Base-by-base conservation (phyloP, 139 green algal genomes). In the Deuterostichococcus epilithicus region DNA sequence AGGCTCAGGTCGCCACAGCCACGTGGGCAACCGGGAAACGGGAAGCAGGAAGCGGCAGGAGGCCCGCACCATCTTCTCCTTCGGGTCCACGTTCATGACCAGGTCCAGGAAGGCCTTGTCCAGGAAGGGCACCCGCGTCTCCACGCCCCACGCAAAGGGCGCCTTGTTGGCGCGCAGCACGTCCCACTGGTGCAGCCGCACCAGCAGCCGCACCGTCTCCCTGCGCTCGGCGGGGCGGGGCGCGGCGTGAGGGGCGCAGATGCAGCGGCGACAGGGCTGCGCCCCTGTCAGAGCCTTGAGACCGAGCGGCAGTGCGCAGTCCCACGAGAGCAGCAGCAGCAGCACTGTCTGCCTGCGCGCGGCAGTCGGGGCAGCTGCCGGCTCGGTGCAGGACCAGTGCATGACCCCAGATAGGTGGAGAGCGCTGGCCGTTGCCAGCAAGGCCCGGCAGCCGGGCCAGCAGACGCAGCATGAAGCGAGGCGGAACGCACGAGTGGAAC, bases 131-230 rank as follows among this genome's bases (percentile, higher is more conserved):
- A 98, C 94, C 44, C 94, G 80, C 58, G 92, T 92, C 88, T 99
- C 96, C 38, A 99, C 79, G 52, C 96, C 95, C 88, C 90, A 98
- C 22, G 93, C 90, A 87, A 96, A 97, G 34, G 92, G 96, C 26
- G 90, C 83, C 89, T 99, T 99, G 92, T 99, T 99, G 76, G 95
- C 95, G 66, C 95, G 88, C 78, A 97, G 83, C 73, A 97, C 96
- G 78, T 99, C 95, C 78, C 81, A 91, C 88, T 95, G 86, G 86
- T 98, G 90, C 80, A 99, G 87, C 67, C 91, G 91, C 80, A 84
- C 87, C n/a, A 95, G 85, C 88, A 97, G 94, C 34, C 93, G 84
- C 45, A 97, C 87, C 26, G 85, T 95, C 86, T 99, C 95, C 66
- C 79, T 83, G 79, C 34, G 52, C 3, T n/a, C 15, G 4, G 59